Percentiles rank a stretch among this genome's conserved stretches.
These are phyloP conservation scores for Salix arbutifolia DNA, from an alignment of 345 rosid genomes.

Conservation along the genomic window DNA sequence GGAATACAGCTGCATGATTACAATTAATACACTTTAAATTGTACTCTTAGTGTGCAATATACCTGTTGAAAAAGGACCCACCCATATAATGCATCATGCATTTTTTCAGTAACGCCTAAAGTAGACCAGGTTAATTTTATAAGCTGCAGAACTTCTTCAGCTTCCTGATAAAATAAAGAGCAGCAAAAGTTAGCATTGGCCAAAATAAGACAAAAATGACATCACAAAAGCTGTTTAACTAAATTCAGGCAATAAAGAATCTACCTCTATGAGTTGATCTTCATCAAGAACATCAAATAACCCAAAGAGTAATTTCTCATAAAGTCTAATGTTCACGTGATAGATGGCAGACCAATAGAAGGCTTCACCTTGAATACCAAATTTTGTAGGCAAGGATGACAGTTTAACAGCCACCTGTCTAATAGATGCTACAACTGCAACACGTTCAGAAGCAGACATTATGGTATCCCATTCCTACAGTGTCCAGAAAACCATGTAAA, in stretches of 20 bases:
- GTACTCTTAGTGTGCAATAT: slow-evolving; percentile 7
- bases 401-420: slow-evolving; percentile 54
- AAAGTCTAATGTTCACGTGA: slow-evolving; percentile 74
- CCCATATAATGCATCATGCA: slow-evolving; percentile 73
- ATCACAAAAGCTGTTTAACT: not conserved
- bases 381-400: slow-evolving; percentile 57
- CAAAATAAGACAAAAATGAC: not conserved
- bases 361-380: slow-evolving; percentile 72
- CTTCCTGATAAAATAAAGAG: slow-evolving; percentile 50
- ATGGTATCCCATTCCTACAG: slow-evolving; percentile 69
- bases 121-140: slow-evolving; percentile 76
- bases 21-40: not conserved
- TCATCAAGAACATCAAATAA: slow-evolving; percentile 90
- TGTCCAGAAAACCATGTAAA: slow-evolving; percentile 20
- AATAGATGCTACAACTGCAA: slow-evolving; percentile 65
- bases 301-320: slow-evolving; percentile 67
- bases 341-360: slow-evolving; percentile 72
- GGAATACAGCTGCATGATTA: not conserved
- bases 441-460: slow-evolving; percentile 71
- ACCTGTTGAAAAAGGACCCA: slow-evolving; percentile 93
- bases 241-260: slow-evolving; percentile 13
- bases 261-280: slow-evolving; percentile 87
- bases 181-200: slow-evolving; percentile 17
- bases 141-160: slow-evolving; percentile 50
- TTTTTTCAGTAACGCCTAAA: slow-evolving; percentile 78